Percentiles rank a stretch among this genome's conserved stretches.
Evolutionary conservation across 2,329 filamentous ascomycete species (phyloP).

Genomic region (Ascochyta lentis): DNA sequence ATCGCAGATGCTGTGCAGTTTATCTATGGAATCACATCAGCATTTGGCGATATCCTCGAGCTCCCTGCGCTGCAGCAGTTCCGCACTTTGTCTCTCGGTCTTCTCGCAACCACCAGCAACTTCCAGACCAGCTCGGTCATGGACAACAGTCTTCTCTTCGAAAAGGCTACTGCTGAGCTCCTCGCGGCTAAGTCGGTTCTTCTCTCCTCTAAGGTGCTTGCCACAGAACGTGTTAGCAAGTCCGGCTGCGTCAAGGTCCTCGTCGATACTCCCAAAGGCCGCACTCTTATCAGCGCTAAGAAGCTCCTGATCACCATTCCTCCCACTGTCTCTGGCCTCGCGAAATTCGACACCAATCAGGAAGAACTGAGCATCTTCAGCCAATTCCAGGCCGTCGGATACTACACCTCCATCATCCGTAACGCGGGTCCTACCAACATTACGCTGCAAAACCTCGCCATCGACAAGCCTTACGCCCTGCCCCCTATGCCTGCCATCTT

Average conservation of each 20-base stretch:
- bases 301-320: constrained; percentile 54
- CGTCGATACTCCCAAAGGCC: constrained; percentile 22
- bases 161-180: constrained; percentile 18
- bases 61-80: constrained; percentile 48
- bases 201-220: constrained; percentile 24
- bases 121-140: constrained; percentile 20
- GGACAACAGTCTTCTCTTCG: constrained; percentile 36
- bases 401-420: constrained; percentile 50
- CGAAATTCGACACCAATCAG: constrained; percentile 45
- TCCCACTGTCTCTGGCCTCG: constrained; percentile 46
- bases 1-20: constrained; percentile 53
- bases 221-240: constrained; percentile 35
- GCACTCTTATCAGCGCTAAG: constrained; percentile 45
- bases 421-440: constrained; percentile 46
- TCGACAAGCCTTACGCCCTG: constrained; percentile 35
- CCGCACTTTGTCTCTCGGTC: constrained; percentile 7
- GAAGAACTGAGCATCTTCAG: constrained; percentile 47
- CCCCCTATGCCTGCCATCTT: constrained; percentile 22
- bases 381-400: constrained; percentile 48
- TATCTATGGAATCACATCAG: constrained; percentile 27
- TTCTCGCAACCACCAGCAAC: constrained; percentile 5
- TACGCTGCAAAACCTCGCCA: constrained; percentile 35
- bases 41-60: constrained; percentile 49
- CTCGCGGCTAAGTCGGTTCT: constrained; percentile 9
- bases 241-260: constrained; percentile 13